Percentiles rank a stretch among this genome's conserved stretches.
These are phyloP conservation scores for Nitzschia sp. DNA, from an alignment of 108 stramenopile species.

Conservation along the genomic window DNA sequence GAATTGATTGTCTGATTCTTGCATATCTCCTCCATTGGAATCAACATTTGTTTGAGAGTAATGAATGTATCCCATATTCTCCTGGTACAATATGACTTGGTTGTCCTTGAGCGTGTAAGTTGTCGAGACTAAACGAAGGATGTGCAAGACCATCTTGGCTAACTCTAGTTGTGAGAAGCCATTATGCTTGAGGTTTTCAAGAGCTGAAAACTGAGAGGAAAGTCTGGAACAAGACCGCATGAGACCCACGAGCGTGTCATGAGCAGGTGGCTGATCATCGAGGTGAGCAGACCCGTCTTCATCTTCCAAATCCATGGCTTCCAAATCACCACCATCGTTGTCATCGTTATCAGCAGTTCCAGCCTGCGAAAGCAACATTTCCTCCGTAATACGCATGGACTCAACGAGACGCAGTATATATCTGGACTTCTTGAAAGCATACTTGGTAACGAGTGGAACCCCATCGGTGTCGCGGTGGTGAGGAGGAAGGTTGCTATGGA, in stretches of 20 bases:
- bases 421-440: constrained; percentile 62
- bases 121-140: constrained; percentile 62
- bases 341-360: constrained; percentile 29
- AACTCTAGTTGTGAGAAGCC: constrained; percentile 61
- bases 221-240: constrained; percentile 62
- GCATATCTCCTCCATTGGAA: constrained; percentile 11
- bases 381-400: constrained; percentile 53
- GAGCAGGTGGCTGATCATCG: constrained; percentile 15
- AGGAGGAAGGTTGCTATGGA: constrained; percentile 61
- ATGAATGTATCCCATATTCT: constrained; percentile 56
- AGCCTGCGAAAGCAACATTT: constrained; percentile 33
- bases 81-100: constrained; percentile 49
- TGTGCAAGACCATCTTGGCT: constrained; percentile 61
- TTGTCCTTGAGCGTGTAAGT: constrained; percentile 46
- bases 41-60: constrained; percentile 11
- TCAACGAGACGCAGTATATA: constrained; percentile 53
- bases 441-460: constrained; percentile 70
- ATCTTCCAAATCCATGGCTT: constrained; percentile 27
- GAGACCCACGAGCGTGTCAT: constrained; percentile 27
- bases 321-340: constrained; percentile 10
- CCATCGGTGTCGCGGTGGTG: constrained; percentile 59
- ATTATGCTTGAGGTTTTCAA: constrained; percentile 64
- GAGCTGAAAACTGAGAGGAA: constrained; percentile 58
- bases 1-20: constrained; percentile 8
- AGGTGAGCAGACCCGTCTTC: constrained; percentile 19